Base-by-base conservation (phyloP, 2,329 filamentous ascomycete genomes). In the Paecilomyces fulvus region DNA sequence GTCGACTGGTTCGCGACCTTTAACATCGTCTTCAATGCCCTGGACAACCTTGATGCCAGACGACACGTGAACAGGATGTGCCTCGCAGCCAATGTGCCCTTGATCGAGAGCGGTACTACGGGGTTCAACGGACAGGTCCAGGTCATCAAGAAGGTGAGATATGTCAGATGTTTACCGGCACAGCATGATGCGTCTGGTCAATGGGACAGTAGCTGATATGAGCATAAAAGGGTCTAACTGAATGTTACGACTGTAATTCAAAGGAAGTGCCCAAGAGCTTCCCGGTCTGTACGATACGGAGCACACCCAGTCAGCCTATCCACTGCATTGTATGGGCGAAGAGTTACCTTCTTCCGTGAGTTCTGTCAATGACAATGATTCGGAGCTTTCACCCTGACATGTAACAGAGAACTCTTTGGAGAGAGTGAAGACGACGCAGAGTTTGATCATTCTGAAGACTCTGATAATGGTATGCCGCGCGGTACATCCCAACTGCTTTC, bases 301-400 rank as follows among this genome's bases (percentile, higher is more conserved):
- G 90, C 71, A 99, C 92, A 0, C 94, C 94, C 0, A 95, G 89
- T 62, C 92, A 97, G 66, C 90, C 92, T 0, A 97, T 99, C 49
- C 94, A 99, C 74, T 97, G 94, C 76, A 99, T 99, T 59, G 92
- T 99, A 1, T 99, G 94, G 94, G 92, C 84, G 20, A 99, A 97
- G 76, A 96, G 91, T 70, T 99, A 97, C 71, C 80, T 99, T 8
- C 83, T 99, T 59, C 94, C 90, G 80, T 77, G 66, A 59, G 68
- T 61, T n/a, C 37, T 14, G 12, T 37, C 43, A n/a, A 14, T 11
- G 33, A 1, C 20, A 7, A 33, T 56, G 30, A 46, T 14, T 49
- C 12, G 5, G n/a, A 52, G 20, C 25, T n/a, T 43, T n/a, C 30
- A 14, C 23, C 5, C 69, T 77, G 58, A 73, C 55, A 7, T 23